Evolutionary conservation across 768 basidiomycete species (phyloP).

Genomic region (Imleria badia): DNA sequence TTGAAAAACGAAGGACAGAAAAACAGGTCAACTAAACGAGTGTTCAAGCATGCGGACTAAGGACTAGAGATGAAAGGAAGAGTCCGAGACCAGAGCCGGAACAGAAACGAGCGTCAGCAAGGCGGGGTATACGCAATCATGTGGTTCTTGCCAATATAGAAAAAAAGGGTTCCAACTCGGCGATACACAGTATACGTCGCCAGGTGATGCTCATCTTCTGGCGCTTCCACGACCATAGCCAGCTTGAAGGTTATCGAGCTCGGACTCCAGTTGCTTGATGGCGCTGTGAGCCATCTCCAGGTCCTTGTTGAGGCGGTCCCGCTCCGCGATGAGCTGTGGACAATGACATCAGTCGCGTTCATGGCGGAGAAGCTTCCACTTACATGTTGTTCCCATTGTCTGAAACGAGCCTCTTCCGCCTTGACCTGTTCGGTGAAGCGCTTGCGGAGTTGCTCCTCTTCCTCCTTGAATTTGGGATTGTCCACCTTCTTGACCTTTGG

Average conservation of each 20-base stretch:
- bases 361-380: slow-evolving; percentile 26
- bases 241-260: slow-evolving; percentile 86
- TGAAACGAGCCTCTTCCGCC: slow-evolving; percentile 94
- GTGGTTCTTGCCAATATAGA: slow-evolving; percentile 6
- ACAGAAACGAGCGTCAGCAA: slow-evolving; percentile 21
- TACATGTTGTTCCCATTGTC: slow-evolving; percentile 99
- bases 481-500: slow-evolving; percentile 98
- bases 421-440: slow-evolving; percentile 99
- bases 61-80: background rate
- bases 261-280: slow-evolving; percentile 88
- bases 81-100: slow-evolving; percentile 8
- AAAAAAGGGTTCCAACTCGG: slow-evolving; percentile 5
- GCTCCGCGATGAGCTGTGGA: slow-evolving; percentile 89
- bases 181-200: background rate
- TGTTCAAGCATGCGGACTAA: slow-evolving; percentile 10
- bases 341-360: slow-evolving; percentile 15
- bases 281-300: slow-evolving; percentile 89
- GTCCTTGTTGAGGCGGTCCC: slow-evolving; percentile 99
- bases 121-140: slow-evolving; percentile 27
- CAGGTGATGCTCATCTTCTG: slow-evolving; percentile 23
- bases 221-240: slow-evolving; percentile 72
- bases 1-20: slow-evolving; percentile 4
- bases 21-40: slow-evolving; percentile 25
- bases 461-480: slow-evolving; percentile 99
- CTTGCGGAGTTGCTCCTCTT: slow-evolving; percentile 95